Evolutionary conservation across 345 rosid species (phyloP).

Genomic region (Gossypioides kirkii): DNA sequence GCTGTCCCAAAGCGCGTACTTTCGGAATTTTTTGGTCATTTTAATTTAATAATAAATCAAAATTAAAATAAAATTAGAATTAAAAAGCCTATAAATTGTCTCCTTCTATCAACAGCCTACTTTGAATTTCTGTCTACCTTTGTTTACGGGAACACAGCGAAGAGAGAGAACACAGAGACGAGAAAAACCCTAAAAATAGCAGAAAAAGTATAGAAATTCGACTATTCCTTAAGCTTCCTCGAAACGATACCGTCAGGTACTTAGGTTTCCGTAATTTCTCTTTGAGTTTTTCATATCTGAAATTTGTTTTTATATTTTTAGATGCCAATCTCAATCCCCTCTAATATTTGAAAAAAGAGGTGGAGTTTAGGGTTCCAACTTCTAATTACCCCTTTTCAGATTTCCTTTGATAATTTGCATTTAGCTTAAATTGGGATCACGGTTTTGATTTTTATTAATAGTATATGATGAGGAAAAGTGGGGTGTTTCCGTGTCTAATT

Average conservation of each 20-base stretch:
- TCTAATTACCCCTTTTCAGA: background rate
- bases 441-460: background rate
- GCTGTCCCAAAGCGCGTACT: too few relatives aligned
- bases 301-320: background rate
- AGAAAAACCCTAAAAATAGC: background rate
- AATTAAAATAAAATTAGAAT: background rate
- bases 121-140: background rate
- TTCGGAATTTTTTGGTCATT: too few relatives aligned
- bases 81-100: background rate
- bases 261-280: background rate
- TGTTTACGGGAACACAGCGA: background rate
- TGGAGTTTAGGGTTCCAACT: background rate
- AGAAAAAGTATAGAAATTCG: background rate
- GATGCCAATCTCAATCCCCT: background rate
- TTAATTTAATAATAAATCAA: background rate
- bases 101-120: background rate
- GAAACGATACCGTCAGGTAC: background rate
- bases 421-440: background rate
- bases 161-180: background rate
- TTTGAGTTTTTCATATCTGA: constrained; percentile 1
- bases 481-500: too few relatives aligned
- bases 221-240: background rate
- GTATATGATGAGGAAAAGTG: background rate
- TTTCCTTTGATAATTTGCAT: background rate
- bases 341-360: background rate